A percentile compares a stretch with the other conserved stretches of the same genome.
These are phyloP conservation scores for Sequoia sempervirens DNA, from an alignment of 75 land plant genomes.

Conservation along the genomic window DNA sequence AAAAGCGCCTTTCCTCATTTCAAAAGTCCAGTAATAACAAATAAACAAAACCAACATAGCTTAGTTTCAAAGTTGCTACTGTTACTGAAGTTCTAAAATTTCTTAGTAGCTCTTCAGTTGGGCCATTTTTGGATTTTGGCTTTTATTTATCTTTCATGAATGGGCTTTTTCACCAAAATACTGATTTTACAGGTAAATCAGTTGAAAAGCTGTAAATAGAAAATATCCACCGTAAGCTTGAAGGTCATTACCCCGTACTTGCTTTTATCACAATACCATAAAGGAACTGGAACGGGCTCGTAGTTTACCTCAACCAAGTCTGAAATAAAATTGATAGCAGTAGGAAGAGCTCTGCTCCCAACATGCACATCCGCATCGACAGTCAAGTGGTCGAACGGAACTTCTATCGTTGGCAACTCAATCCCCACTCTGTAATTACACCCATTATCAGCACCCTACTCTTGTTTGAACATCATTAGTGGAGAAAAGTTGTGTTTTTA, in stretches of 20 bases:
- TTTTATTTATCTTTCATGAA: too few relatives aligned
- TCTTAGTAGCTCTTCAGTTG: too few relatives aligned
- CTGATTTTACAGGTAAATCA: too few relatives aligned
- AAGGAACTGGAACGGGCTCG: neutral
- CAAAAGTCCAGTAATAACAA: neutral
- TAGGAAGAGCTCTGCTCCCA: constrained; percentile 67
- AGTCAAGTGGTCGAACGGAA: constrained; percentile 61
- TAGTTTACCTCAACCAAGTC: constrained; percentile 50
- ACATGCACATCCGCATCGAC: constrained; percentile 50
- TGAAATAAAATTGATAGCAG: constrained; percentile 34
- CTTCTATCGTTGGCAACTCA: constrained; percentile 72
- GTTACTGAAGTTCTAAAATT: too few relatives aligned
- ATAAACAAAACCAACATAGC: constrained; percentile 3
- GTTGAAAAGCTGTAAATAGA: too few relatives aligned
- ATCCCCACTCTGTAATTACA: constrained; percentile 64
- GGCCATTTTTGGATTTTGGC: too few relatives aligned
- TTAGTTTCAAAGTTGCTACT: too few relatives aligned
- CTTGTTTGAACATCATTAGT: too few relatives aligned
- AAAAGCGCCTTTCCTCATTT: neutral
- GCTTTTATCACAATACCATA: neutral
- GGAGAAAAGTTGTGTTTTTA: neutral
- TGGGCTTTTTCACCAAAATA: too few relatives aligned
- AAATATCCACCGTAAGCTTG: too few relatives aligned
- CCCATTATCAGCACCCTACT: neutral
- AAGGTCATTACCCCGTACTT: too few relatives aligned